Evolutionary conservation across 2,329 filamentous ascomycete species (phyloP), one percentile per base, ranked within the genome.

Genomic region (Curvularia eragrostidis): DNA sequence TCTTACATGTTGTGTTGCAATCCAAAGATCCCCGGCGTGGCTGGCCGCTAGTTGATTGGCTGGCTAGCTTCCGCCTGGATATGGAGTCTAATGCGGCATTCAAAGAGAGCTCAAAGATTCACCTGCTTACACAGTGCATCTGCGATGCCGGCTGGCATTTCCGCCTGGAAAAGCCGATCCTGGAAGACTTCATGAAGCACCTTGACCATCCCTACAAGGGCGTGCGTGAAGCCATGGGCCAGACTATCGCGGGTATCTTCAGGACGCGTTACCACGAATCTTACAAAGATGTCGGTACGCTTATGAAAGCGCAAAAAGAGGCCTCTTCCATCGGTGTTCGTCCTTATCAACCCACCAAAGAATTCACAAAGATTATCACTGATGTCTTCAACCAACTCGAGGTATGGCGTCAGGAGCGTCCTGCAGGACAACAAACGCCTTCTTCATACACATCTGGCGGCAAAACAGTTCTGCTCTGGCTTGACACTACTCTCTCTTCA

Each of bases 141-240:
- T 88, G 88, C 43, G 93, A 97, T 69, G 86, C 89, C 34, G 95
- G 95, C 1, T 99, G 96, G 95, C 95, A 99, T 76, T 99, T 97
- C 82, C 92, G 92, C 62, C 83, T 92, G 10, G 91, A 96, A 66
- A 87, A 91, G 77, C 93, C 93, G 0, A 94, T 99, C 49, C 81
- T 97, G 6, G 83, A 96, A 32, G 88, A 99, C 75, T 97, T 98
- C 78, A 82, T 99, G 59, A 83, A 85, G 23, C 95, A 99, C 74
- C 87, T 99, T 39, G 93, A 99, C 72, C 95, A 99, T 75, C 95
- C 95, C 0, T 99, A 99, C 81, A 99, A 99, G 81, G 91, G 93
- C 28, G 95, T 99, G 5, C 89, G 95, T 58, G 95, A 99, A 78
- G 89, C 94, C 0, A 97, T 99, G 80, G 95, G 95, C 0, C 85